Conservation (phyloP, 345 rosid genomes). For the Pugionium dolabratum region DNA sequence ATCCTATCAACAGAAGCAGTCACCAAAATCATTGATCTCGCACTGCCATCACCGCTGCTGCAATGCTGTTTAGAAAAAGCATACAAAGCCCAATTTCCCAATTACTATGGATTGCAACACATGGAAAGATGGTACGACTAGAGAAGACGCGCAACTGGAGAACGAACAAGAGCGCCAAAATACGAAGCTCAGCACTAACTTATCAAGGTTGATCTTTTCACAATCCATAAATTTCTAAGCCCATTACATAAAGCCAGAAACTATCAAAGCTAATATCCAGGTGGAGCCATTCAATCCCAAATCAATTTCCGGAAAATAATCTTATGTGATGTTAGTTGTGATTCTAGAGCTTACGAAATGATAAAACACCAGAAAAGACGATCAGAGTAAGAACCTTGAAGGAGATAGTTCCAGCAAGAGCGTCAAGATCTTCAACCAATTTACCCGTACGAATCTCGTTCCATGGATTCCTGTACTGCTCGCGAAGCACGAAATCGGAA, state of each 20-base stretch:
- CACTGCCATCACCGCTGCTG: slow-evolving; percentile 54
- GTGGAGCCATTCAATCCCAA: neutral
- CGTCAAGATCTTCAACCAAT: slow-evolving; percentile 90
- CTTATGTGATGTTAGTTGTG: neutral
- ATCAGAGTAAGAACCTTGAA: slow-evolving; percentile 53
- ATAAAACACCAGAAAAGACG: neutral
- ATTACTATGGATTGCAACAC: slow-evolving; percentile 1
- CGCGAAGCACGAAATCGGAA: slow-evolving; percentile 66
- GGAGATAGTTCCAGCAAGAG: slow-evolving; percentile 88
- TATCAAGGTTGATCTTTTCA: neutral
- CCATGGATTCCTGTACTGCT: slow-evolving; percentile 93
- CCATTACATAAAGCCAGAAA: neutral
- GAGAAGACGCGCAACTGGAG: neutral
- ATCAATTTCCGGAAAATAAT: neutral
- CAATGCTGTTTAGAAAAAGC: slow-evolving; percentile 57
- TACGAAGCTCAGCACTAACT: neutral
- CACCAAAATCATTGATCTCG: slow-evolving; percentile 69
- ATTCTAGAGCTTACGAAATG: neutral
- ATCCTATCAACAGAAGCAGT: slow-evolving; percentile 92
- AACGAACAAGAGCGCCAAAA: slow-evolving; percentile 1
- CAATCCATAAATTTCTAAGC: neutral
- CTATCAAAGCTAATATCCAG: neutral
- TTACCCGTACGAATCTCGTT: slow-evolving; percentile 77
- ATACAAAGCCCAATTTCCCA: neutral
- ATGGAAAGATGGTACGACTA: neutral